Percentiles rank a stretch among this genome's conserved stretches.
phyloP scores from a whole-genome alignment of 306 rosid species.

The Mimosa pudica region DNA sequence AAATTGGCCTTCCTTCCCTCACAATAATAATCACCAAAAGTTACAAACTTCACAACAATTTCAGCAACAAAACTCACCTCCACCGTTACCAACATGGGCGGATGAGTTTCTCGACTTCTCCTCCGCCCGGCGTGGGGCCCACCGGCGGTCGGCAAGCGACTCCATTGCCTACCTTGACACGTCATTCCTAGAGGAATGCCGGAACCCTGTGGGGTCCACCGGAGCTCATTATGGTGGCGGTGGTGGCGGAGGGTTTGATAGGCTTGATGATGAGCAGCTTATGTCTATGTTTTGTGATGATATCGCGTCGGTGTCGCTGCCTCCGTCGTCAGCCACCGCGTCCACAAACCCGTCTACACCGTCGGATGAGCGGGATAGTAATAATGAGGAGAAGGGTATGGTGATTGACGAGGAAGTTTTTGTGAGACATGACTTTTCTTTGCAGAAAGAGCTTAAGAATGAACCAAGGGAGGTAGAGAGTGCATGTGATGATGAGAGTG shows the following conservation, averaged over 20 bases:
- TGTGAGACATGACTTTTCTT: neutral
- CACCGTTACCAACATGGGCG: slow-evolving; percentile 47
- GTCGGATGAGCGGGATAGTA: slow-evolving; percentile 72
- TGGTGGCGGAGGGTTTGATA: slow-evolving; percentile 53
- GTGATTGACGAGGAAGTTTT: slow-evolving; percentile 33
- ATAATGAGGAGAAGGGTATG: slow-evolving; percentile 58
- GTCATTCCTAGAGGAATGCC: slow-evolving; percentile 52
- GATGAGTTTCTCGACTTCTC: slow-evolving; percentile 96
- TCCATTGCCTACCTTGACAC: slow-evolving; percentile 61
- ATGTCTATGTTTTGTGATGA: slow-evolving; percentile 88
- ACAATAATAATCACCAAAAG: slow-evolving; percentile 34
- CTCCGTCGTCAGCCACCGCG: slow-evolving; percentile 41
- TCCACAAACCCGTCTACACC: slow-evolving; percentile 75
- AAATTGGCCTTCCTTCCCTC: slow-evolving; percentile 53
- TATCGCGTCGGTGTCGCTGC: slow-evolving; percentile 33
- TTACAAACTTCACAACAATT: slow-evolving; percentile 29
- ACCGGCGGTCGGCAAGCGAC: slow-evolving; percentile 81
- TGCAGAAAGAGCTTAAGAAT: slow-evolving; percentile 43
- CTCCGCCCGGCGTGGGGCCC: slow-evolving; percentile 65
- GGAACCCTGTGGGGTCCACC: slow-evolving; percentile 2
- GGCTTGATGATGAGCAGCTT: slow-evolving; percentile 82
- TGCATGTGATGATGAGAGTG: slow-evolving; percentile 54
- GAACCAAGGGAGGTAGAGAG: slow-evolving; percentile 76
- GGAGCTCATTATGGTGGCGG: too few species aligned
- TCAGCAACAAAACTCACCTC: neutral